Evolutionary conservation across 352 stramenopile genomes (phyloP), one percentile per base, ranked within the genome.

Genomic region (Globisporangium rhizosaccharum): DNA sequence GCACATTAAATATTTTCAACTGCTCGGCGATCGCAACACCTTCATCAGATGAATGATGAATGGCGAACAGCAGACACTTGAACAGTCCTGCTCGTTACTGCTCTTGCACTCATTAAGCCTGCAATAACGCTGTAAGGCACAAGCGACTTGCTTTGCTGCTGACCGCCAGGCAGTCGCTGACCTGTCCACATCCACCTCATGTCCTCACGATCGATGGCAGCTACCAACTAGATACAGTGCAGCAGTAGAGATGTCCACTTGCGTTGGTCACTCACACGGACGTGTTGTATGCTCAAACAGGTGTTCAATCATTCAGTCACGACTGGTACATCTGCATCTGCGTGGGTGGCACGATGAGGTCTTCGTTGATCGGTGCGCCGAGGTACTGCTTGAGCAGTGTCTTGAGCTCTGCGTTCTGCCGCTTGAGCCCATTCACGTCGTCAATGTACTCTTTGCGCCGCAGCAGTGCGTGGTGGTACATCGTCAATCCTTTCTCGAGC

Each of bases 401-500:
- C 71, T 97, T 97, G 57, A 97, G 85, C 71, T 97, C 78, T 14
- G 66, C 61, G 59, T 98, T 98, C 62, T 97, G 86, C 37, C 63
- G 56, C 52, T 90, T 82, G 44, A 98, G 82, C 30, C 53, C 62
- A 6, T 67, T 76, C 14, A 97, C 83, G 30, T 96, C 77, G 48
- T 93, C 70, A 46, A 97, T 89, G 18, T 85, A 68, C 18, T 83
- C 70, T 53, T 94, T 92, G 46, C 91, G 75, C 15, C 87, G 75
- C 54, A 85, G 60, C 15, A 97, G 70, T 6, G 91, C 72, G 5
- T 82, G 75, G 59, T 95, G 84, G 68, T 97, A 97, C 68, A 85
- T 75, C 15, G 63, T 77, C 46, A 96, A 57, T 4, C 77, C 80
- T 44, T 89, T 90, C 64, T 98, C 92, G 9, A 98, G 67, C 25